Conservation (phyloP, 2,329 filamentous ascomycete genomes). For the Phialophora chinensis region DNA sequence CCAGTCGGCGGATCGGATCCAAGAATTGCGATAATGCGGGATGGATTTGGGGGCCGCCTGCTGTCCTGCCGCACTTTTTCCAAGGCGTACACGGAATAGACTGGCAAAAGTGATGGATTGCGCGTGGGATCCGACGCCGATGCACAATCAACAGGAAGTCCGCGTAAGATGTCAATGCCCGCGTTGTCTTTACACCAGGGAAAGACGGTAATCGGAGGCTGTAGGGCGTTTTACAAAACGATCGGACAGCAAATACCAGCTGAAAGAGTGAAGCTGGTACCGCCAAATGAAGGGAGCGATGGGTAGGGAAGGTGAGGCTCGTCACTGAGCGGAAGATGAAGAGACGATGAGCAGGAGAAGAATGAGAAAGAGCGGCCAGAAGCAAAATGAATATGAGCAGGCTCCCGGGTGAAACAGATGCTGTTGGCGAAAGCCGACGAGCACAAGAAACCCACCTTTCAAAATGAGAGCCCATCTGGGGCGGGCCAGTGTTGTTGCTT, state of each 20-base stretch:
- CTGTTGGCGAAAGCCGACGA: not conserved
- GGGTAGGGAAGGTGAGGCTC: constrained; percentile 23
- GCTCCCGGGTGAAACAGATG: not conserved
- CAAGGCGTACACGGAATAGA: not conserved
- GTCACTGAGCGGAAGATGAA: not conserved
- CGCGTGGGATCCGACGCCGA: constrained; percentile 14
- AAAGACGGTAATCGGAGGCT: constrained; percentile 19
- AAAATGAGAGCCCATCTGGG: not conserved
- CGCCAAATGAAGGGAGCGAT: constrained; percentile 44
- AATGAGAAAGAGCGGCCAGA: constrained; percentile 11
- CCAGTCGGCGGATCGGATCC: constrained; percentile 27
- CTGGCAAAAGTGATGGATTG: constrained; percentile 13
- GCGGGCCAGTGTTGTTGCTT: not conserved
- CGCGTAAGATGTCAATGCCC: constrained; percentile 20
- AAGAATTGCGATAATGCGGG: constrained; percentile 22
- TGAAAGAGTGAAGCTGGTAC: constrained; percentile 69
- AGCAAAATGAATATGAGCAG: constrained; percentile 2
- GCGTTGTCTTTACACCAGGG: constrained; percentile 25
- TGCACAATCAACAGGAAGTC: constrained; percentile 23
- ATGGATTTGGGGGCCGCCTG: constrained; percentile 23
- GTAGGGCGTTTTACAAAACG: constrained; percentile 44
- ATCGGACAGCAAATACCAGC: constrained; percentile 57
- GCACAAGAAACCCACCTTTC: not conserved
- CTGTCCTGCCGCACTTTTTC: not conserved
- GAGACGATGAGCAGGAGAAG: constrained; percentile 10